Conservation (phyloP, 2,329 filamentous ascomycete species). For the Periconia digitata region DNA sequence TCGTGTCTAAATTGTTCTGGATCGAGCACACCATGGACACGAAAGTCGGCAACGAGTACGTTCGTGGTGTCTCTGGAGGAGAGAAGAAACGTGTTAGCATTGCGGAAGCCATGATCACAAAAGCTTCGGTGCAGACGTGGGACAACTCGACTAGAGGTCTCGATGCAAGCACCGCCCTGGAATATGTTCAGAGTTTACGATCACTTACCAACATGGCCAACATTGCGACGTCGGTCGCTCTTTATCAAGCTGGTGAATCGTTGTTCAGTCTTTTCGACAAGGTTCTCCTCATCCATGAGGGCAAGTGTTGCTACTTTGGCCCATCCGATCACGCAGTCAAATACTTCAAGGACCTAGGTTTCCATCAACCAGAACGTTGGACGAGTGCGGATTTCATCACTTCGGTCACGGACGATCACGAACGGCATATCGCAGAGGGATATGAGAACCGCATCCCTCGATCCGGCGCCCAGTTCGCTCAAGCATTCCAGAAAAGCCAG, state of each 20-base stretch:
- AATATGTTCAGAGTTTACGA: conserved; percentile 70
- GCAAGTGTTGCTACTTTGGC: conserved; percentile 61
- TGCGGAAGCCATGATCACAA: conserved; percentile 52
- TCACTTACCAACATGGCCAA: conserved; percentile 65
- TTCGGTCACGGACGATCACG: conserved; percentile 66
- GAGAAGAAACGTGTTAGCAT: conserved; percentile 54
- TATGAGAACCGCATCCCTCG: conserved; percentile 61
- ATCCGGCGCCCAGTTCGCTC: conserved; percentile 58
- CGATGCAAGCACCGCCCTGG: conserved; percentile 71
- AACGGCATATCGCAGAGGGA: conserved; percentile 58
- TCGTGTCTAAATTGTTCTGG: conserved; percentile 71
- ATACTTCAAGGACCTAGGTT: conserved; percentile 69
- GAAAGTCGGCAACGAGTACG: conserved; percentile 72
- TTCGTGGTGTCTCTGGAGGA: conserved; percentile 61
- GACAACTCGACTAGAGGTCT: conserved; percentile 71
- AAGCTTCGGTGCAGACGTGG: conserved; percentile 43
- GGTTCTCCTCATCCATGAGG: conserved; percentile 45
- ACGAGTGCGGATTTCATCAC: conserved; percentile 74
- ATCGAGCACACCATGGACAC: conserved; percentile 72
- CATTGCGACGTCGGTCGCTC: conserved; percentile 65
- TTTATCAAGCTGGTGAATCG: conserved; percentile 65
- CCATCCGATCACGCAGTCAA: conserved; percentile 60
- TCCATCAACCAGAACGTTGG: conserved; percentile 66
- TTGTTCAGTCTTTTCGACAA: conserved; percentile 45
- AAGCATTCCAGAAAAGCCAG: conserved; percentile 42